Percentiles rank a stretch among this genome's conserved stretches.
Conservation (phyloP, 345 rosid species). For the Gossypium ekmanianum region DNA sequence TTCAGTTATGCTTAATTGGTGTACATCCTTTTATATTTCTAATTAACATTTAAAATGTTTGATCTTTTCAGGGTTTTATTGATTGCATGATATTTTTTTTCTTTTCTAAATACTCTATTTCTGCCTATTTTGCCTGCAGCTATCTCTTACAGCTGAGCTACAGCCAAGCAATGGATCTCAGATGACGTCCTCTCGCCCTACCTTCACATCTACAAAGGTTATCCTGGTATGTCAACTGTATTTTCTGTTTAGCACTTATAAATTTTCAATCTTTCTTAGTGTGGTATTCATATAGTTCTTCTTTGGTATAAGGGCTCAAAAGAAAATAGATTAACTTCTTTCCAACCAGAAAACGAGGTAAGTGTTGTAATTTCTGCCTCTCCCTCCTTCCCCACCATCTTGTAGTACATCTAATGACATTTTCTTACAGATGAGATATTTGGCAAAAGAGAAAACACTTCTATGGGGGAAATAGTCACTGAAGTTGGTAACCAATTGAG, state of each 20-base stretch:
- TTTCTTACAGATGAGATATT: constrained; percentile 30
- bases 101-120: neutral
- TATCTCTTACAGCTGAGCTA: constrained; percentile 56
- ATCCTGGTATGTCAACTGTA: constrained; percentile 7
- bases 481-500: constrained; percentile 40
- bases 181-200: constrained; percentile 36
- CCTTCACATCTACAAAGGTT: constrained; percentile 49
- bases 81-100: neutral
- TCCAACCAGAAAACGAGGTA: constrained; percentile 66
- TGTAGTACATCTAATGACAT: constrained; percentile 1
- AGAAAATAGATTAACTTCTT: constrained; percentile 66
- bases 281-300: constrained; percentile 30
- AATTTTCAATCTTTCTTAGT: constrained; percentile 8
- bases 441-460: constrained; percentile 33
- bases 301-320: constrained; percentile 70
- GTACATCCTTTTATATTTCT: neutral
- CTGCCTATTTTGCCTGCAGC: constrained; percentile 31
- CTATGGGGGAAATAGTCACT: constrained; percentile 33
- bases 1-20: neutral
- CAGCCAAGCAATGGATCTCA: constrained; percentile 46
- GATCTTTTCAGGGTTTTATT: neutral
- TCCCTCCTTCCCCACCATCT: neutral
- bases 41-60: neutral
- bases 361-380: constrained; percentile 13
- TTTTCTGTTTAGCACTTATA: neutral